These are phyloP conservation scores for Boletus vinaceobasis DNA, from an alignment of 768 basidiomycete species.

Conservation along the genomic window DNA sequence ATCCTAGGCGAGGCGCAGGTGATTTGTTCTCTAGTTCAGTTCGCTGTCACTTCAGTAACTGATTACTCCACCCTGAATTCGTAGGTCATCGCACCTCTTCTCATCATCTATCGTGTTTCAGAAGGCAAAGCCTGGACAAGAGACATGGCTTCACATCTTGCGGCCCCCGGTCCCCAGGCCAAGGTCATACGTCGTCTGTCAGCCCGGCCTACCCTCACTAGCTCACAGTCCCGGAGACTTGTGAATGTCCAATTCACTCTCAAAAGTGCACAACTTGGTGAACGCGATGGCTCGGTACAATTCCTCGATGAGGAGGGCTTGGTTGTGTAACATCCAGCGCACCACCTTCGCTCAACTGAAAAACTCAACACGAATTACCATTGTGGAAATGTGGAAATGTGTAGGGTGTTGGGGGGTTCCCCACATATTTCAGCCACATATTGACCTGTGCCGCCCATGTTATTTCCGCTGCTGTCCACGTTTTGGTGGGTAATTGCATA, in stretches of 20 bases:
- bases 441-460: background rate
- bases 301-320: conserved; percentile 6
- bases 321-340: background rate
- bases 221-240: background rate
- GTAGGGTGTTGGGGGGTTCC: background rate
- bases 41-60: background rate
- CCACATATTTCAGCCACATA: background rate
- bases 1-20: conserved; percentile 32
- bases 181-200: conserved; percentile 15
- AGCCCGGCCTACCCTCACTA: background rate
- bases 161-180: background rate
- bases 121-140: conserved; percentile 43
- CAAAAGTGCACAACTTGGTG: conserved; percentile 1
- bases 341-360: background rate
- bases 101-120: conserved; percentile 48
- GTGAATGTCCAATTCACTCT: conserved; percentile 19
- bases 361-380: background rate
- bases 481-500: background rate
- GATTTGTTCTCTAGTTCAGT: background rate
- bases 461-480: background rate
- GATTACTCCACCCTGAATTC: background rate
- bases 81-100: conserved; percentile 45
- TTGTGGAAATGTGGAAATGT: background rate
- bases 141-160: conserved; percentile 13
- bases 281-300: background rate